These are phyloP conservation scores for Aureococcus anophagefferens DNA, from an alignment of 108 stramenopile species.

Conservation along the genomic window DNA sequence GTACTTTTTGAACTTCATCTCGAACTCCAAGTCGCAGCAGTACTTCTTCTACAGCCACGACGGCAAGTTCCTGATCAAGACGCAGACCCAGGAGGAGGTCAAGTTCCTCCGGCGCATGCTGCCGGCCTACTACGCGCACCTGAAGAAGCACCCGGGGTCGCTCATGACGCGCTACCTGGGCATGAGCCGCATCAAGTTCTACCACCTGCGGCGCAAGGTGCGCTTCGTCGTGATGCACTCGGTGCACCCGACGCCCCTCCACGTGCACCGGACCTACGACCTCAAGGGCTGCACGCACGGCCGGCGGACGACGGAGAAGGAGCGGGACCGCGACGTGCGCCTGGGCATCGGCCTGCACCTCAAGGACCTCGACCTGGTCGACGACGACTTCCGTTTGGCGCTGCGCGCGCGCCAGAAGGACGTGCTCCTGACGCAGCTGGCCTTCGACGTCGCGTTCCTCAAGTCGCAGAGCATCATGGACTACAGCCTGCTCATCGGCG, in stretches of 20 bases:
- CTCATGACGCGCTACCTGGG: constrained; percentile 84
- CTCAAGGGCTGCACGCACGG: constrained; percentile 78
- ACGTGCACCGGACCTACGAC: constrained; percentile 74
- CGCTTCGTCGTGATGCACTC: constrained; percentile 90
- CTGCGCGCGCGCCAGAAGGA: constrained; percentile 45
- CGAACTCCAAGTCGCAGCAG: constrained; percentile 93
- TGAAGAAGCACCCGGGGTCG: constrained; percentile 79
- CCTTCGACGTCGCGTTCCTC: constrained; percentile 63
- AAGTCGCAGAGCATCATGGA: constrained; percentile 82
- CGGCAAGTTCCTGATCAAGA: constrained; percentile 95
- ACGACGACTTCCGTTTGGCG: constrained; percentile 35
- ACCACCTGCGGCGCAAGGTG: constrained; percentile 75
- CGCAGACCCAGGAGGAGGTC: constrained; percentile 91
- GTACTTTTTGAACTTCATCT: constrained; percentile 96
- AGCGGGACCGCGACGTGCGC: constrained; percentile 68
- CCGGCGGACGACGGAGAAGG: constrained; percentile 44
- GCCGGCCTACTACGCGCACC: constrained; percentile 90
- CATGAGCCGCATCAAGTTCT: constrained; percentile 94
- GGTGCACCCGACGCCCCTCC: constrained; percentile 75
- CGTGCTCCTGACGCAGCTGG: constrained; percentile 57
- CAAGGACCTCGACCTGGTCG: constrained; percentile 34
- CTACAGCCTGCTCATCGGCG: constrained; percentile 81
- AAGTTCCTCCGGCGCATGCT: constrained; percentile 83
- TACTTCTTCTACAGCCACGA: constrained; percentile 99
- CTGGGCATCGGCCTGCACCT: constrained; percentile 75